Evolutionary conservation across 2,329 filamentous ascomycete genomes (phyloP).

Genomic region (Boeremia exigua): DNA sequence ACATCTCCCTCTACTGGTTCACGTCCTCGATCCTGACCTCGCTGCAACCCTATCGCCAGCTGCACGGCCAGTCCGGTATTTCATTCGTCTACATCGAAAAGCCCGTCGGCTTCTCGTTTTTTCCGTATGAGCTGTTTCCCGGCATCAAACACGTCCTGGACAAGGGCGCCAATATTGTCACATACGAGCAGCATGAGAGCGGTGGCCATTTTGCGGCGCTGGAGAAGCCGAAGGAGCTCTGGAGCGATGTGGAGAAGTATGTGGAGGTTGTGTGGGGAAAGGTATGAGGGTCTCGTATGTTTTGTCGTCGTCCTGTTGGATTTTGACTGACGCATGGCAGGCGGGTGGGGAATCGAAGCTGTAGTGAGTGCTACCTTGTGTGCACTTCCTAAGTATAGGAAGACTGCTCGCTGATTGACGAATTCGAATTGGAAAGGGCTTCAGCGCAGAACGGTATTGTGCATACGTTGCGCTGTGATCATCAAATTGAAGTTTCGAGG

Average conservation of each 20-base stretch:
- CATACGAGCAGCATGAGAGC: slow-evolving; percentile 47
- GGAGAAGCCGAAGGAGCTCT: slow-evolving; percentile 52
- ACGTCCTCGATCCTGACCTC: slow-evolving; percentile 54
- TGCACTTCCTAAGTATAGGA: too few species aligned
- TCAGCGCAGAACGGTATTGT: too few species aligned
- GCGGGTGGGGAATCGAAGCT: neutral
- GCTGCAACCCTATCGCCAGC: slow-evolving; percentile 58
- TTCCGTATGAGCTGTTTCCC: slow-evolving; percentile 52
- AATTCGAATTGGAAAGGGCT: too few species aligned
- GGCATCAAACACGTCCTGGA: slow-evolving; percentile 48
- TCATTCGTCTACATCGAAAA: slow-evolving; percentile 31
- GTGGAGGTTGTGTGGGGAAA: slow-evolving; percentile 45
- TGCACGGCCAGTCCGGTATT: slow-evolving; percentile 3
- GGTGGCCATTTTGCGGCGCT: slow-evolving; percentile 64
- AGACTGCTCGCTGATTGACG: too few species aligned
- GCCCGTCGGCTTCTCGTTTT: slow-evolving; percentile 54
- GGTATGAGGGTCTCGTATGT: slow-evolving; percentile 21
- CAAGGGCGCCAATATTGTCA: slow-evolving; percentile 48
- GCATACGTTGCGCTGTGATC: too few species aligned
- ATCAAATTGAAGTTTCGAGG: too few species aligned
- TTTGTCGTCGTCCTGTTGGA: neutral
- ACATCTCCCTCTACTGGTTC: slow-evolving; percentile 64
- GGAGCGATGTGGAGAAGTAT: slow-evolving; percentile 56
- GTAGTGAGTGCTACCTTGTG: neutral
- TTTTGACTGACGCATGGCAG: neutral